Conservation (phyloP, 192 early-diverging fungal species). For the Lobosporangium transversale region DNA sequence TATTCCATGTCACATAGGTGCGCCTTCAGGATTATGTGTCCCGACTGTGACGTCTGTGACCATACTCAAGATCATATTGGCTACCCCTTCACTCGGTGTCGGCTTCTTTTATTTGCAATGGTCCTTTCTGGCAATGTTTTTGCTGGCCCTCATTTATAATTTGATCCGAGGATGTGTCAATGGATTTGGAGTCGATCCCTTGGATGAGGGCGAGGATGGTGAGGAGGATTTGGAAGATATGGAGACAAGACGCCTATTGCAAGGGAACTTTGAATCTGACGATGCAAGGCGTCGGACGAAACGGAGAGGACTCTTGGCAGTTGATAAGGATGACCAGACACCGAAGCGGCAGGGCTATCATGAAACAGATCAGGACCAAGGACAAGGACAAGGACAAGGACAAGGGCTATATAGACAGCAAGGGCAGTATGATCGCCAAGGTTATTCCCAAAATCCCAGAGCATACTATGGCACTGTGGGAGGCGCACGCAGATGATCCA, state of each 20-base stretch:
- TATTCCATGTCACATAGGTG: conserved; percentile 64
- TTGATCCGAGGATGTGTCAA: conserved; percentile 36
- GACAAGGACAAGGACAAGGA: background rate
- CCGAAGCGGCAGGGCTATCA: background rate
- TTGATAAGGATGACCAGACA: background rate
- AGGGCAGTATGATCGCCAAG: too few relatives aligned
- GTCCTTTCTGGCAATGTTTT: conserved; percentile 56
- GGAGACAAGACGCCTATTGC: conserved; percentile 25
- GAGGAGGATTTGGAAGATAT: conserved; percentile 34
- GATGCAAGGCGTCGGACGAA: conserved; percentile 10
- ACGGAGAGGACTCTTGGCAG: background rate
- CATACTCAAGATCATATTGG: conserved; percentile 56
- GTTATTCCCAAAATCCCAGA: too few relatives aligned
- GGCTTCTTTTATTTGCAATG: conserved; percentile 64
- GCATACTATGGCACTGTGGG: too few relatives aligned
- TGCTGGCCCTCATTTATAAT: conserved; percentile 55
- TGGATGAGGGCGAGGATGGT: conserved; percentile 40
- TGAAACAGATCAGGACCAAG: background rate
- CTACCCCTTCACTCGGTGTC: conserved; percentile 62
- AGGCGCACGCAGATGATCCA: too few relatives aligned
- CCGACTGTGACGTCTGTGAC: conserved; percentile 61
- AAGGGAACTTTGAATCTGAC: conserved; percentile 5
- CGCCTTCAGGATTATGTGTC: conserved; percentile 63
- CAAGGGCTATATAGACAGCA: background rate
- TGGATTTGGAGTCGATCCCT: conserved; percentile 48